These are phyloP conservation scores for Pichia sp. DNA, from an alignment of 1,139 yeast species.

Conservation along the genomic window DNA sequence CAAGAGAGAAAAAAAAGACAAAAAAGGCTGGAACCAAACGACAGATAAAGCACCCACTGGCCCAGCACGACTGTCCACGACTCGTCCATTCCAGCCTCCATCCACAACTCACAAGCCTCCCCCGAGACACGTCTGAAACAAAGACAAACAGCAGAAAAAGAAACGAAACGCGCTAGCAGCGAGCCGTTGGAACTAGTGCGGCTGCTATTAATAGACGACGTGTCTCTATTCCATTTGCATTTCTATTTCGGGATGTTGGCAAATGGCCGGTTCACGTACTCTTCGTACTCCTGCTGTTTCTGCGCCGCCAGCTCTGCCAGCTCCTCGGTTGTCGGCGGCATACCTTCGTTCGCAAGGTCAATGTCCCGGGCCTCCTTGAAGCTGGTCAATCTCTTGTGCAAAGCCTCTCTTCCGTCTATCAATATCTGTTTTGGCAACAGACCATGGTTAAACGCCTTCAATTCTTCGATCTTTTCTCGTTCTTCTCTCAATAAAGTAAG, in stretches of 20 bases:
- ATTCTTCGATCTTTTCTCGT: constrained; percentile 60
- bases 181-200: too few relatives aligned
- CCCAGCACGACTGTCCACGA: too few relatives aligned
- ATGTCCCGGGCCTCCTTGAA: constrained; percentile 79
- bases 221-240: neutral
- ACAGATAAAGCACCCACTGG: too few relatives aligned
- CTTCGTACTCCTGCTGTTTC: constrained; percentile 15
- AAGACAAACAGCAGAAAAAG: too few relatives aligned
- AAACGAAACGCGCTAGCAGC: too few relatives aligned
- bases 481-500: constrained; percentile 85
- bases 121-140: too few relatives aligned
- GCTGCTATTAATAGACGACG: too few relatives aligned
- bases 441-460: constrained; percentile 65
- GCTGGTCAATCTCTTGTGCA: constrained; percentile 55
- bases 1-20: too few relatives aligned
- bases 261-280: neutral
- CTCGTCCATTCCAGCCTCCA: too few relatives aligned
- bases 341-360: constrained; percentile 74
- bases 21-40: too few relatives aligned
- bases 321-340: constrained; percentile 78
- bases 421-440: constrained; percentile 66
- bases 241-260: neutral
- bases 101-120: too few relatives aligned
- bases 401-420: constrained; percentile 74
- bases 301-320: constrained; percentile 25